These are phyloP conservation scores for Backusella sp. DNA, from an alignment of 192 early-diverging fungal genomes.

Conservation along the genomic window DNA sequence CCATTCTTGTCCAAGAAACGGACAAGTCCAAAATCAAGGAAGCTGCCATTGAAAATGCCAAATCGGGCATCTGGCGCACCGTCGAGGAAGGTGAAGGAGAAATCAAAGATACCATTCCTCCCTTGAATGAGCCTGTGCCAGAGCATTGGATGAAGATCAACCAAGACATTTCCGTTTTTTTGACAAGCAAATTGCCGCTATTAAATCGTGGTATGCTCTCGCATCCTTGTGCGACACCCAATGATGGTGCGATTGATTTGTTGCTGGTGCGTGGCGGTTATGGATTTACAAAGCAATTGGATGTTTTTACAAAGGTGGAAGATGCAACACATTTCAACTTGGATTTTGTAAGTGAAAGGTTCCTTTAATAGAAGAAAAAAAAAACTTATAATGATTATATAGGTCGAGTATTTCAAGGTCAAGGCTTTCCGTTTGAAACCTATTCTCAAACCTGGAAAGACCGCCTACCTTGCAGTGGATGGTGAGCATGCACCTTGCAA, in stretches of 20 bases:
- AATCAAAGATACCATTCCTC: constrained; percentile 15
- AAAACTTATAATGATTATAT: too few relatives aligned
- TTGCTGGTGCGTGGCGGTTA: constrained; percentile 34
- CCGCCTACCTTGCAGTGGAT: constrained; percentile 50
- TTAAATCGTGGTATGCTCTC: constrained; percentile 39
- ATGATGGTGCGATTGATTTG: constrained; percentile 54
- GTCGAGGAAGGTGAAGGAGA: not conserved
- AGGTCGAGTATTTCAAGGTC: constrained; percentile 58
- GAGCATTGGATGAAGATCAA: constrained; percentile 40
- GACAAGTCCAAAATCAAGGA: constrained; percentile 36
- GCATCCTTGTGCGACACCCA: constrained; percentile 50
- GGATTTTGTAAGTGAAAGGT: constrained; percentile 37
- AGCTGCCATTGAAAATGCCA: constrained; percentile 20
- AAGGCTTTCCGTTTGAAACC: constrained; percentile 55
- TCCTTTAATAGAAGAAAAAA: not conserved
- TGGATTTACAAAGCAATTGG: constrained; percentile 26
- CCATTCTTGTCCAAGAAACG: constrained; percentile 42
- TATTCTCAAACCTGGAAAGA: constrained; percentile 6
- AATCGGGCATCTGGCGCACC: not conserved
- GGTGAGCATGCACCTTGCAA: constrained; percentile 50
- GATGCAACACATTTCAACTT: constrained; percentile 43
- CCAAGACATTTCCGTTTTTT: constrained; percentile 40
- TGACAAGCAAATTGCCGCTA: constrained; percentile 50
- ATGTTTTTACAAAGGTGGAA: constrained; percentile 40
- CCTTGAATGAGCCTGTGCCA: constrained; percentile 32